phyloP scores from a whole-genome alignment of 176 grass and related monocot genomes.

The Zea mays region Zm-B73-REFERENCE-NAM-5.0 NC_050101.1:105333501-105334000 shows the following conservation, averaged over 20 bases:
- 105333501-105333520: neutral
- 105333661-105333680: slow-evolving; percentile 2
- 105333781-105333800: neutral
- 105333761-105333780: neutral
- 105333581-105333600: neutral
- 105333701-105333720: slow-evolving; percentile 16
- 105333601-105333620: neutral
- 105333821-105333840: slow-evolving; percentile 22
- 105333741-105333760: neutral
- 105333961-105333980: no score
- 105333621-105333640: neutral
- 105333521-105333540: neutral
- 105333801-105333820: slow-evolving; percentile 15
- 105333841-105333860: neutral
- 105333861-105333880: neutral
- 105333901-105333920: neutral
- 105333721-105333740: slow-evolving; percentile 27
- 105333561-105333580: neutral
- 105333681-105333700: slow-evolving; percentile 20
- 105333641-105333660: slow-evolving; percentile 10
- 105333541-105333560: neutral
- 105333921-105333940: neutral
- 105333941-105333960: no score
- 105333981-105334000: no score
- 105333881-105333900: neutral